Conservation (phyloP, 805 yeast genomes). For the Starmerella powellii region DNA sequence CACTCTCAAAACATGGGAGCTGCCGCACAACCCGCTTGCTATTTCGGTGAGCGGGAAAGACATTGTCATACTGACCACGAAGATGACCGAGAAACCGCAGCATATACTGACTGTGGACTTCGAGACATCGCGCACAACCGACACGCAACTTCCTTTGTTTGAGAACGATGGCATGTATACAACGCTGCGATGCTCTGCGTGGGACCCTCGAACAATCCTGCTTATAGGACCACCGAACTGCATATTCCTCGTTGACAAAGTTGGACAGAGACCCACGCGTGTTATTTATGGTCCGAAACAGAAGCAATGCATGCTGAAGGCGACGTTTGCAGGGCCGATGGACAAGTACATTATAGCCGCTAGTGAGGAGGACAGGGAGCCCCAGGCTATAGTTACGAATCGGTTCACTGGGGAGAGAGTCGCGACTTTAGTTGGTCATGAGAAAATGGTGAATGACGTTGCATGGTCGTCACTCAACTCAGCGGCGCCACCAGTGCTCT, state of each 20-base stretch:
- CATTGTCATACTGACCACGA: slow-evolving; percentile 5
- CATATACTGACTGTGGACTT: background rate
- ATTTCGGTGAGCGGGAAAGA: background rate
- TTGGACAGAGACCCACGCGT: slow-evolving; percentile 4
- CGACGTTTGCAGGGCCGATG: slow-evolving; percentile 61
- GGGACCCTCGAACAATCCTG: slow-evolving; percentile 11
- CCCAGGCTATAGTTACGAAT: slow-evolving; percentile 55
- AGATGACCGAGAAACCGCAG: slow-evolving; percentile 1
- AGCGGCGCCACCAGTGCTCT: slow-evolving; percentile 18
- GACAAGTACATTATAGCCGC: slow-evolving; percentile 70
- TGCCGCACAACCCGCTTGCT: background rate
- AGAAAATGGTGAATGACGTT: slow-evolving; percentile 60
- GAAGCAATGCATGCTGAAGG: slow-evolving; percentile 54
- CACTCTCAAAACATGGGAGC: background rate
- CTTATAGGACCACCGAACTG: slow-evolving; percentile 8
- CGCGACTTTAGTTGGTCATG: slow-evolving; percentile 50
- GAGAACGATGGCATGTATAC: background rate
- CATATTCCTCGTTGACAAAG: slow-evolving; percentile 5
- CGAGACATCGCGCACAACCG: background rate
- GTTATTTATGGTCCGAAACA: slow-evolving; percentile 38
- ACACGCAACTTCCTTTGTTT: background rate
- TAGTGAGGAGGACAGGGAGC: slow-evolving; percentile 62
- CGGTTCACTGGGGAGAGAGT: slow-evolving; percentile 56
- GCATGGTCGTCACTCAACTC: slow-evolving; percentile 31
- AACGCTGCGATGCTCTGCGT: slow-evolving; percentile 5